Percentiles rank a stretch among this genome's conserved stretches.
These are phyloP conservation scores for Triticum aestivum DNA, from an alignment of 176 grass and related monocot species.

Conservation along the genomic window DNA sequence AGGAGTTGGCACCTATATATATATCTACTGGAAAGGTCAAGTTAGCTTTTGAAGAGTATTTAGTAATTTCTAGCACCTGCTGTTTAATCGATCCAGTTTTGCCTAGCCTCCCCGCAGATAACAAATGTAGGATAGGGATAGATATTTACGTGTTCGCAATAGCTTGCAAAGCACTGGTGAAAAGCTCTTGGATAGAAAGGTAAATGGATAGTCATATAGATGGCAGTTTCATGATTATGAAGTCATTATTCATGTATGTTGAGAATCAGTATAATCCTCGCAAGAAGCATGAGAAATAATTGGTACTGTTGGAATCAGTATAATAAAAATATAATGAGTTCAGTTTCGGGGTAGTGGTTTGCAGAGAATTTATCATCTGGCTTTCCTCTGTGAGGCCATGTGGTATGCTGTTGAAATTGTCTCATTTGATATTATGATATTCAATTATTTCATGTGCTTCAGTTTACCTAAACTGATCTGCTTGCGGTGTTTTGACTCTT, in stretches of 20 bases:
- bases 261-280: neutral
- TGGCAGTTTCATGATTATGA: neutral
- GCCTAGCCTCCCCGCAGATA: neutral
- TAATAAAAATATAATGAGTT: conserved; percentile 2
- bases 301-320: neutral
- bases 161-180: neutral
- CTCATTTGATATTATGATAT: neutral
- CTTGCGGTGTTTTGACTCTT: conserved; percentile 1
- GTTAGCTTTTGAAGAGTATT: conserved; percentile 21
- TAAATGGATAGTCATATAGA: neutral
- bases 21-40: conserved; percentile 4
- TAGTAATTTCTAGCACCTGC: conserved; percentile 13
- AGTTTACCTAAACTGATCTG: neutral
- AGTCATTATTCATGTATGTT: conserved; percentile 14
- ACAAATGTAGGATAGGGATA: neutral
- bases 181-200: conserved; percentile 21
- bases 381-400: neutral
- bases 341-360: neutral
- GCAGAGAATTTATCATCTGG: neutral
- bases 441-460: neutral
- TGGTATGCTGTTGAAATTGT: neutral
- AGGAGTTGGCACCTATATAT: conserved; percentile 10
- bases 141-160: conserved; percentile 3
- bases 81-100: conserved; percentile 22
- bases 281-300: neutral